Conservation (phyloP, 2,329 filamentous ascomycete species). For the Aspergillus candidus region DNA sequence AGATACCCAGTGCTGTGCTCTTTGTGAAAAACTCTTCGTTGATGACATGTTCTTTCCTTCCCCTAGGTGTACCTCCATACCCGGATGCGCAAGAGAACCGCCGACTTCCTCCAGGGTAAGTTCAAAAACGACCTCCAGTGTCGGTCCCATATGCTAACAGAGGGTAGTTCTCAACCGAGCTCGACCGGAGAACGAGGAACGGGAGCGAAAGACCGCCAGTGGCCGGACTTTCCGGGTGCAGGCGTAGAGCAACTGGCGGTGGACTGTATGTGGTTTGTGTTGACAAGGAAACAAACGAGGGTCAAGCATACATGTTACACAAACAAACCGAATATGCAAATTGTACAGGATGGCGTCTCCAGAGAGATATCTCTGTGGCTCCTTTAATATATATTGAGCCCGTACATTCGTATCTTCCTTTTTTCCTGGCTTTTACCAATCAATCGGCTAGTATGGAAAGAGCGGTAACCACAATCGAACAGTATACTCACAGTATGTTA, state of each 20-base stretch:
- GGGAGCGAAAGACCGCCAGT: constrained; percentile 96
- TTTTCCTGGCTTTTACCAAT: no score
- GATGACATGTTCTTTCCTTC: constrained; percentile 4
- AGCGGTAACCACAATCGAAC: no score
- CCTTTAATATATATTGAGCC: no score
- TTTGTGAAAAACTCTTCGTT: not conserved
- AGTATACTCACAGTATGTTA: no score
- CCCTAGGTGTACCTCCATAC: constrained; percentile 91
- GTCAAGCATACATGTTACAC: constrained; percentile 3
- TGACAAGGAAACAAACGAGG: constrained; percentile 9
- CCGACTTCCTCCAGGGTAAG: constrained; percentile 94
- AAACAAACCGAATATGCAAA: constrained; percentile 3
- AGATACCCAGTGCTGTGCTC: constrained; percentile 6
- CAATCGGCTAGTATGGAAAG: no score
- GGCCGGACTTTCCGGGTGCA: constrained; percentile 80
- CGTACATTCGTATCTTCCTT: no score
- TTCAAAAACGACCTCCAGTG: constrained; percentile 1
- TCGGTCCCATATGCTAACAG: constrained; percentile 28
- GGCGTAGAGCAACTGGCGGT: constrained; percentile 27
- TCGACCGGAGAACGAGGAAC: constrained; percentile 90
- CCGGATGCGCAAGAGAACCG: constrained; percentile 93
- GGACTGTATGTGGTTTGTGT: constrained; percentile 21
- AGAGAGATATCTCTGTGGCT: no score
- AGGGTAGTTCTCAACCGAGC: constrained; percentile 82
- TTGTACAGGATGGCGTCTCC: no score